Evolutionary conservation across 306 rosid genomes (phyloP).

Genomic region (Mucuna pruriens): DNA sequence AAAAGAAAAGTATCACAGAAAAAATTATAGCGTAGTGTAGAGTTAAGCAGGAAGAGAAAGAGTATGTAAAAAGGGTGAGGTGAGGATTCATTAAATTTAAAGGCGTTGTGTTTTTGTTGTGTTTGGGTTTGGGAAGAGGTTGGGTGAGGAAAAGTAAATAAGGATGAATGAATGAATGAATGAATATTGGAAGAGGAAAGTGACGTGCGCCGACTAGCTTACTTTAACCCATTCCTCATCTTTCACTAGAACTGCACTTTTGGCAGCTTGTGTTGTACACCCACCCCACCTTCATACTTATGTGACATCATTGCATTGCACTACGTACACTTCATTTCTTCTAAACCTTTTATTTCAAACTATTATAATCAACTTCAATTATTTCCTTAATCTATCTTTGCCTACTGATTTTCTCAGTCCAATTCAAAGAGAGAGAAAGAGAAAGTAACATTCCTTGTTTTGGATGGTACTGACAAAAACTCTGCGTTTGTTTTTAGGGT

Average conservation of each 20-base stretch:
- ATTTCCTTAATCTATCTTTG: not conserved
- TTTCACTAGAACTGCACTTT: slow-evolving; percentile 55
- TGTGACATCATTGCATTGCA: slow-evolving; percentile 42
- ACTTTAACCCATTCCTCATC: slow-evolving; percentile 66
- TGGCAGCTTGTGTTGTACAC: slow-evolving; percentile 41
- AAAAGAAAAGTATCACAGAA: too few relatives aligned
- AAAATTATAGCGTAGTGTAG: too few relatives aligned
- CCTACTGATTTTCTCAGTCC: slow-evolving; percentile 39
- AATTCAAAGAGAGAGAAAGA: slow-evolving; percentile 11
- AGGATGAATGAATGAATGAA: slow-evolving; percentile 24
- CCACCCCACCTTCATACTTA: slow-evolving; percentile 39
- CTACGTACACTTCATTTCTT: slow-evolving; percentile 19
- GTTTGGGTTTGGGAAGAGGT: not conserved
- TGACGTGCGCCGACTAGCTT: slow-evolving; percentile 56
- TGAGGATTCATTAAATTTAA: not conserved
- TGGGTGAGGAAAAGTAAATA: slow-evolving; percentile 29
- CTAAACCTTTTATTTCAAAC: slow-evolving; percentile 34
- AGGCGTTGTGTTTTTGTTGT: not conserved
- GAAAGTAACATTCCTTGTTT: slow-evolving; percentile 40
- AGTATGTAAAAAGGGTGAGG: not conserved
- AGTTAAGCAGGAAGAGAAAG: not conserved
- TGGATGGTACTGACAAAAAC: slow-evolving; percentile 41
- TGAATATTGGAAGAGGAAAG: slow-evolving; percentile 44
- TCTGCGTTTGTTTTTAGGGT: slow-evolving; percentile 49
- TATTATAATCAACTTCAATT: not conserved